Conservation (phyloP, 1,284 basidiomycete genomes). For the Pyrrhoderma lamaoense region DNA sequence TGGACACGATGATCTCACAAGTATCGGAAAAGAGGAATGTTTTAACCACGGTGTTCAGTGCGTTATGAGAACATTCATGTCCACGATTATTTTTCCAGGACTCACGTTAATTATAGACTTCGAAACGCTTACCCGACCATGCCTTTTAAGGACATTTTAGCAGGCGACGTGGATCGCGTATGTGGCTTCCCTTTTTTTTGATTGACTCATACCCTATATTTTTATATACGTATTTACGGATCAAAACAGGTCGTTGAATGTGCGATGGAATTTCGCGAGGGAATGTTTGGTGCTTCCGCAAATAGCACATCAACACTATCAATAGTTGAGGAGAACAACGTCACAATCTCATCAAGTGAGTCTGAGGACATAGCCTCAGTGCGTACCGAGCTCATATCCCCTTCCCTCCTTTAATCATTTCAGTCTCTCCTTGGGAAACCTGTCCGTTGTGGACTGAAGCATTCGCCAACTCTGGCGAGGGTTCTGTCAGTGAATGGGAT, state of each 20-base stretch:
- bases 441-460: constrained; percentile 36
- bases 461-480: constrained; percentile 26
- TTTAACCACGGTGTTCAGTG: constrained; percentile 39
- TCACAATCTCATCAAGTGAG: constrained; percentile 37
- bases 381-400: neutral
- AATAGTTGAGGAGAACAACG: constrained; percentile 32
- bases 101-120: constrained; percentile 24
- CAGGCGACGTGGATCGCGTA: constrained; percentile 37
- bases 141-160: constrained; percentile 31
- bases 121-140: constrained; percentile 33
- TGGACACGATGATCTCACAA: constrained; percentile 35
- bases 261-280: constrained; percentile 38
- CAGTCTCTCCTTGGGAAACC: constrained; percentile 25
- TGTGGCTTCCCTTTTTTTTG: neutral
- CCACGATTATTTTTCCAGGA: neutral
- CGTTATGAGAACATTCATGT: constrained; percentile 9
- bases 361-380: constrained; percentile 14
- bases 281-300: constrained; percentile 35
- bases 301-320: constrained; percentile 28
- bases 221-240: neutral
- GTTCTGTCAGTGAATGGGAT: constrained; percentile 33
- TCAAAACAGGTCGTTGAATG: constrained; percentile 31
- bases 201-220: too few species aligned
- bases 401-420: too few species aligned
- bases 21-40: constrained; percentile 33